phyloP scores from a whole-genome alignment of 2,329 filamentous ascomycete genomes.

The Ceratocystis ficicola region DNA sequence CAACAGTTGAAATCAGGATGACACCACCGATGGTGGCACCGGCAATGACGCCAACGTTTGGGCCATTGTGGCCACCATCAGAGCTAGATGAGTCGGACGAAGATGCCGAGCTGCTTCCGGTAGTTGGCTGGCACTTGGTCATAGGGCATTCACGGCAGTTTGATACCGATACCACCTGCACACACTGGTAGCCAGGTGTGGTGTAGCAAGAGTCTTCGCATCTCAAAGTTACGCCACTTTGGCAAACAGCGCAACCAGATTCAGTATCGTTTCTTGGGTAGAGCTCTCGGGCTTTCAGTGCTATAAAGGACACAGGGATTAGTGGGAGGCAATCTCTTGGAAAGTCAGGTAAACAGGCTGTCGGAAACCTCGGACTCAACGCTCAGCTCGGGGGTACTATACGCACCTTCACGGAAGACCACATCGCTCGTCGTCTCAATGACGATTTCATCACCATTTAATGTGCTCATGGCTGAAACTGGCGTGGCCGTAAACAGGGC shows the following conservation, averaged over 20 bases:
- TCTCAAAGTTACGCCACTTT: conserved; percentile 21
- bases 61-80: conserved; percentile 32
- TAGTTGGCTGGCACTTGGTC: conserved; percentile 22
- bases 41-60: conserved; percentile 73
- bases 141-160: conserved; percentile 24
- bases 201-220: conserved; percentile 23
- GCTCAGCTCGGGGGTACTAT: neutral
- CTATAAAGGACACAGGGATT: conserved; percentile 9
- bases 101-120: conserved; percentile 9
- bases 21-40: conserved; percentile 84
- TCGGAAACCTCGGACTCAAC: too few relatives aligned
- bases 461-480: neutral
- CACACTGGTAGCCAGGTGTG: conserved; percentile 22
- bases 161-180: conserved; percentile 23
- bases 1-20: conserved; percentile 57
- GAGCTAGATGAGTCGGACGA: conserved; percentile 6
- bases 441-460: conserved; percentile 19
- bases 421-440: conserved; percentile 23
- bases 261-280: conserved; percentile 22
- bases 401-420: conserved; percentile 23
- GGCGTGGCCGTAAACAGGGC: too few relatives aligned
- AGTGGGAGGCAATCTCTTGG: neutral
- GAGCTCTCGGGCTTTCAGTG: conserved; percentile 23
- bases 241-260: conserved; percentile 23
- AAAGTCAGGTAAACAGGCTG: neutral